Percentiles rank a stretch among this genome's conserved stretches.
phyloP scores from a whole-genome alignment of 345 rosid genomes.

The Camelina hispida region DNA sequence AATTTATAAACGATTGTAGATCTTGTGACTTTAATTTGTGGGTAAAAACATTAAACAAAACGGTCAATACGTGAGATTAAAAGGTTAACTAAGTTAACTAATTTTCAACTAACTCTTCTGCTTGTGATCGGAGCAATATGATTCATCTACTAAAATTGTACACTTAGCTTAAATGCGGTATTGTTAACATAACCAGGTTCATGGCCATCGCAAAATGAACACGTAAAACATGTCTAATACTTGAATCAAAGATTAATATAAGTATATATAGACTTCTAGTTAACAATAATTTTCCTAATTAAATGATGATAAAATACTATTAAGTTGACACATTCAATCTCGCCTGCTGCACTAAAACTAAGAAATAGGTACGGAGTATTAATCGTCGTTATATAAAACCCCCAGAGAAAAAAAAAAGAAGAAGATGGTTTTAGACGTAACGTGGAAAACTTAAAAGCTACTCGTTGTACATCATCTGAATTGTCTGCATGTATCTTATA shows the following conservation, averaged over 20 bases:
- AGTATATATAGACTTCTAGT: neutral
- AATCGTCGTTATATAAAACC: conserved; percentile 16
- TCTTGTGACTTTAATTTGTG: no score
- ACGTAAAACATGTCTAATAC: conserved; percentile 1
- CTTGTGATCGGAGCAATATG: neutral
- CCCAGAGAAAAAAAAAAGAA: neutral
- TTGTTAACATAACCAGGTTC: neutral
- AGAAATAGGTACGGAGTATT: neutral
- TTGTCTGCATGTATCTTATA: conserved; percentile 10
- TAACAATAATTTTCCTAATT: neutral
- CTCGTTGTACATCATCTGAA: conserved; percentile 34
- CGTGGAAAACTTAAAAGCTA: conserved; percentile 26
- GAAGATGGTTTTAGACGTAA: neutral
- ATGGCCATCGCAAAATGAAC: neutral
- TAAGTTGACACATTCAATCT: neutral
- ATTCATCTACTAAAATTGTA: neutral
- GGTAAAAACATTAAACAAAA: no score
- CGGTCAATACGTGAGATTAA: neutral
- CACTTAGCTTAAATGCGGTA: neutral
- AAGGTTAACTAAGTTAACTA: neutral
- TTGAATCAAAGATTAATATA: neutral
- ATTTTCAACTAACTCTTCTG: neutral
- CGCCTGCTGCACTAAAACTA: neutral
- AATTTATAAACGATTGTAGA: no score
- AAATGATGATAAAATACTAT: neutral